Evolutionary conservation across 2,329 filamentous ascomycete genomes (phyloP).

Genomic region (Arthrobotrys conoides): DNA sequence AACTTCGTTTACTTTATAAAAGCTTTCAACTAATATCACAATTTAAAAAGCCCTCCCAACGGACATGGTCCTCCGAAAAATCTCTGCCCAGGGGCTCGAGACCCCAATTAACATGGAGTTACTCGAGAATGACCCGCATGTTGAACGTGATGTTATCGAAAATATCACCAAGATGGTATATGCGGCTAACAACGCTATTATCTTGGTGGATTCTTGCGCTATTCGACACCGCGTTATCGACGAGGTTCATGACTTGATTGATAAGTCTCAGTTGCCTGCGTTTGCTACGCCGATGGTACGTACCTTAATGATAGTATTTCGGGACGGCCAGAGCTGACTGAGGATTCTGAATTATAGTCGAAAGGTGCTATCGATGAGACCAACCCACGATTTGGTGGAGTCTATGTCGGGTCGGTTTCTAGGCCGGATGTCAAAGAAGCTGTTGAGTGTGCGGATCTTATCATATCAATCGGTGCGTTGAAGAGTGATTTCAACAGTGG

Average conservation of each 20-base stretch:
- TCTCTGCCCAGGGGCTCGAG: slow-evolving; percentile 81
- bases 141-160: slow-evolving; percentile 86
- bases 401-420: slow-evolving; percentile 85
- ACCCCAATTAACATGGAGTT: slow-evolving; percentile 78
- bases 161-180: slow-evolving; percentile 81
- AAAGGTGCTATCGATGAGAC: slow-evolving; percentile 86
- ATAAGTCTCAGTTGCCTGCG: slow-evolving; percentile 81
- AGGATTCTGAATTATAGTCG: slow-evolving; percentile 19
- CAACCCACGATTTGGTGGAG: slow-evolving; percentile 81
- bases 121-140: slow-evolving; percentile 77
- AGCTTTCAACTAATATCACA: not conserved
- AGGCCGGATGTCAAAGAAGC: slow-evolving; percentile 75
- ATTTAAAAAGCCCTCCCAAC: slow-evolving; percentile 77
- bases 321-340: too few relatives aligned
- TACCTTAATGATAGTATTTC: not conserved
- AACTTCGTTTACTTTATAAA: not conserved
- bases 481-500: slow-evolving; percentile 86
- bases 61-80: slow-evolving; percentile 82
- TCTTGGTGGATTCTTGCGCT: slow-evolving; percentile 87
- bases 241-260: slow-evolving; percentile 80
- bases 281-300: slow-evolving; percentile 89
- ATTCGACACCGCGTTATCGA: slow-evolving; percentile 80
- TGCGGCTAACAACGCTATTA: slow-evolving; percentile 79
- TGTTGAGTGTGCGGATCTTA: slow-evolving; percentile 79
- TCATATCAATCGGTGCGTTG: slow-evolving; percentile 78